A percentile compares a stretch with the other conserved stretches of the same genome.
phyloP scores from a whole-genome alignment of 371 early-diverging fungal species.

The Rhizopus sp. region DNA sequence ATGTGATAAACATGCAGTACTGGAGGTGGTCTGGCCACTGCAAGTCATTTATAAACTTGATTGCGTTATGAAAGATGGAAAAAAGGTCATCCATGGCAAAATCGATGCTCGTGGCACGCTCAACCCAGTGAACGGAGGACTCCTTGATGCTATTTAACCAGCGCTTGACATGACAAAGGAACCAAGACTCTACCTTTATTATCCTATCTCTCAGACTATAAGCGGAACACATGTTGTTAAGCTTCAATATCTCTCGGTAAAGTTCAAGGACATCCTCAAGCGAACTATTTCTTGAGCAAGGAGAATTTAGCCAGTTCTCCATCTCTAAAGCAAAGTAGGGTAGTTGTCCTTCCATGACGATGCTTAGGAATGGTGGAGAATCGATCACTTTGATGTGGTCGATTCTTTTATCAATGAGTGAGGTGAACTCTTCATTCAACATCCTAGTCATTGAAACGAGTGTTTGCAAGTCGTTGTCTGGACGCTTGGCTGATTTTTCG shows the following conservation, averaged over 20 bases:
- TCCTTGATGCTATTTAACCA: constrained; percentile 49
- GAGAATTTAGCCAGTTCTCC: constrained; percentile 35
- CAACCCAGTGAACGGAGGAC: constrained; percentile 51
- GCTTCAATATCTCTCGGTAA: constrained; percentile 29
- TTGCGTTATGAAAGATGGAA: constrained; percentile 65
- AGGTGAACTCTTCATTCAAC: constrained; percentile 24
- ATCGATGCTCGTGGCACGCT: constrained; percentile 48
- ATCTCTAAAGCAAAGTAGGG: constrained; percentile 44
- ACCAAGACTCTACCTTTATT: constrained; percentile 58
- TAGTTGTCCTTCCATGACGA: constrained; percentile 37
- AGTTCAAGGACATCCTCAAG: constrained; percentile 34
- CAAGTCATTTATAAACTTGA: constrained; percentile 55
- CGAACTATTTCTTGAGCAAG: constrained; percentile 26
- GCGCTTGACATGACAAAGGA: constrained; percentile 51
- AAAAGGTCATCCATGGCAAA: constrained; percentile 74
- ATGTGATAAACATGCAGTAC: constrained; percentile 60
- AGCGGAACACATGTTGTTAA: constrained; percentile 28
- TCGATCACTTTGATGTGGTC: constrained; percentile 5
- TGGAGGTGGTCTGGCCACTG: constrained; percentile 71
- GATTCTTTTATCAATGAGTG: constrained; percentile 20
- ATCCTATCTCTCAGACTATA: constrained; percentile 25
- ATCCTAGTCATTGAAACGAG: constrained; percentile 25
- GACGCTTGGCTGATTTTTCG: constrained; percentile 15
- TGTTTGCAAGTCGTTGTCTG: constrained; percentile 20
- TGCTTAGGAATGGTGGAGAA: constrained; percentile 20